Base-by-base conservation (phyloP, 768 basidiomycete species). In the Sporobolomyces pararoseus region DNA sequence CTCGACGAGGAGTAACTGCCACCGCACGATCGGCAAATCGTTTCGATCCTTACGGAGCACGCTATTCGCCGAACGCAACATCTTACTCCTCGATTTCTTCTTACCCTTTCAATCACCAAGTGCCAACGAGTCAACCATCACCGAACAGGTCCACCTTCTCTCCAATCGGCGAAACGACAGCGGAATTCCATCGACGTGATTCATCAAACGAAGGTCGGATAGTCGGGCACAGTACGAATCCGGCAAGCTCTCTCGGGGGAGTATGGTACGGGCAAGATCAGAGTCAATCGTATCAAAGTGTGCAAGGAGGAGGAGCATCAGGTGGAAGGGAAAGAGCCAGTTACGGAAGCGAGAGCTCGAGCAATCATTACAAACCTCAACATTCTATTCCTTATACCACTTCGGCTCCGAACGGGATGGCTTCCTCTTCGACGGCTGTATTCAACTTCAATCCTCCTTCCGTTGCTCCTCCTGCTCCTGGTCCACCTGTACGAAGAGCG, bases 381-480 rank as follows among this genome's bases (percentile, higher is more conserved):
- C 72, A 65, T 7, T 37, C 72, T 12, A 44, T 47, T 7, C 68
- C 72, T 9, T 66, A 66, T 37, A 34, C 49, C 2, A 39, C 66
- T 27, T 52, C 57, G 7, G 34, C 66, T 27, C 53, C 59, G 25
- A 35, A 12, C 46, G 52, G 57, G 5, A 25, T 52, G 4, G 14
- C 13, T 1, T 17, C n/a, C 1, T n/a, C 59, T 34, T 47, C 63
- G 10, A n/a, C 35, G 17, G 52, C 29, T 17, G 29, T 68, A 34
- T 72, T 72, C 59, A 58, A 62, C 29, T 72, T 65, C 71, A 67
- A 68, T 19, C 71, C 71, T 12, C 70, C 70, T 2, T 61, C 70
- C 10, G 9, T 17, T 17, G 39, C 39, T 42, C 17, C 17, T 17
- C 17, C 39, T 42, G 37, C 51, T 34, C 51, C 51, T 19, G 55